A percentile compares a stretch with the other conserved stretches of the same genome.
Evolutionary conservation across 306 rosid genomes (phyloP).

Genomic region (Cyclanthera cordifolia): DNA sequence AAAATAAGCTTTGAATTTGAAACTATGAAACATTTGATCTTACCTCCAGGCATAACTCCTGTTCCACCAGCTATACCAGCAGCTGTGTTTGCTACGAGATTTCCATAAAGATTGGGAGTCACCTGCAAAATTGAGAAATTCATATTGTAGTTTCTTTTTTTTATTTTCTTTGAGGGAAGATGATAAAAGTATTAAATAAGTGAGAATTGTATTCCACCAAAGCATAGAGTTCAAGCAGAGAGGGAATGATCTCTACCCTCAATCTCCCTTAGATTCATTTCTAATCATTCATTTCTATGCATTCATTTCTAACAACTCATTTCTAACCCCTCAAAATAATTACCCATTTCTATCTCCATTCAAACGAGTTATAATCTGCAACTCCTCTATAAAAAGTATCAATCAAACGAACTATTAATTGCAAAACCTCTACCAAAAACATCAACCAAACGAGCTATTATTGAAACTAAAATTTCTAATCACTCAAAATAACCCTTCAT

Average conservation of each 20-base stretch:
- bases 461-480: no score
- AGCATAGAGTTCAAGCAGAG: not conserved
- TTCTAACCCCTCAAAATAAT: no score
- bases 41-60: slow-evolving; percentile 99
- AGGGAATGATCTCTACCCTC: not conserved
- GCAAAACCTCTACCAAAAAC: no score
- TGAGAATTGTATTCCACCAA: not conserved
- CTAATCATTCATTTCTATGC: no score
- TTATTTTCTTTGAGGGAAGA: not conserved
- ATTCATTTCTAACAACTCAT: no score
- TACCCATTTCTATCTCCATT: no score
- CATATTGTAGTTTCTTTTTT: not conserved
- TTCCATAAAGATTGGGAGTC: slow-evolving; percentile 94
- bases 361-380: no score
- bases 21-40: not conserved
- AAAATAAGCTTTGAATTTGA: slow-evolving; percentile 4
- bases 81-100: slow-evolving; percentile 89
- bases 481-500: no score
- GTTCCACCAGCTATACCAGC: slow-evolving; percentile 99
- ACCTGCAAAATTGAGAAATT: slow-evolving; percentile 51
- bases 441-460: no score
- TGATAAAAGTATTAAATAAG: not conserved
- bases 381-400: no score
- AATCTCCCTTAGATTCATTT: not conserved
- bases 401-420: no score